Evolutionary conservation across 2,329 filamentous ascomycete species (phyloP), one percentile per base, ranked within the genome.

Genomic region (Stagonosporopsis tanaceti): DNA sequence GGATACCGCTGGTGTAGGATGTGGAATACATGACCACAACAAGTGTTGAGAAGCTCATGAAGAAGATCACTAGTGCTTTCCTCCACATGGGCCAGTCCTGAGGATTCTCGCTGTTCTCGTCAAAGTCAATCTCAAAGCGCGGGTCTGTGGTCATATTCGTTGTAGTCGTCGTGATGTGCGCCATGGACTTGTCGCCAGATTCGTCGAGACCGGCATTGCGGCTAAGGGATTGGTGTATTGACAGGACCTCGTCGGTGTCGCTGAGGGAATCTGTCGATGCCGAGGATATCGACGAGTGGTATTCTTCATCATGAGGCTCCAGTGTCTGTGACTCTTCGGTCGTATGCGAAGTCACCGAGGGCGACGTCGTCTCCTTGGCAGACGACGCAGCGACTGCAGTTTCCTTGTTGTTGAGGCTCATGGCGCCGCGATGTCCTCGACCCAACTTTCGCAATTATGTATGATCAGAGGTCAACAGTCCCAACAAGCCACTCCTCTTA

Each of bases 81-180:
- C 84, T 85, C 63, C 78, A 82, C 30, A 88, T 68, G 0, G 85
- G 76, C 89, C 90, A 93, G 70, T 89, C 88, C 54, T 83, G 81
- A 0, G 91, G 89, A 67, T 92, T 88, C 12, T 83, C 81, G 57
- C 84, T 78, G 42, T 64, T 47, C 1, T 85, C 84, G 15, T 85
- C 84, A 71, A 91, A 93, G 67, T 89, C 87, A 51, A 94, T 83
- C 76, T 95, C 91, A 67, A 87, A 94, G 27, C 87, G 85, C 4
- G 86, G 82, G 53, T 82, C 78, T 7, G 69, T 67, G 6, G 75
- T 78, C 50, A 75, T 72, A 45, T 74, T 77, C 2, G 76, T 78
- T 6, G 70, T 68, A 3, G 73, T 65, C 1, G 63, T 70, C 3
- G 69, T 65, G 30, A 75, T 65, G 3, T 63, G 64, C 17, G 62